Percentiles rank a stretch among this genome's conserved stretches.
Conservation (phyloP, 2,329 filamentous ascomycete genomes). For the Botryotinia globosa region DNA sequence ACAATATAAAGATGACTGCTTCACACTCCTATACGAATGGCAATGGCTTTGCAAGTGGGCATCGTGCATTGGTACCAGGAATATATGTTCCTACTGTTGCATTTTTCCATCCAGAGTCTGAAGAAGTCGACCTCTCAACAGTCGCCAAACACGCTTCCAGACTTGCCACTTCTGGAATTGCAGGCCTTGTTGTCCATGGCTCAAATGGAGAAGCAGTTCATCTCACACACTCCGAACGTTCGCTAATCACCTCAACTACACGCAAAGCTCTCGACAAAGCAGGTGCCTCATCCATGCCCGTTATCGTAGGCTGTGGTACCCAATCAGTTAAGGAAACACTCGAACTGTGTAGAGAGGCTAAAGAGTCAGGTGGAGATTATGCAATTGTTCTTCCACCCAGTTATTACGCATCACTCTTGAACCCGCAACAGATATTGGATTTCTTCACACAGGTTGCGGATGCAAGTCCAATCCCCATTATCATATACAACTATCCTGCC, state of each 20-base stretch:
- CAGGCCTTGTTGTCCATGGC: constrained; percentile 42
- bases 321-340: constrained; percentile 44
- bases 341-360: constrained; percentile 40
- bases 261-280: constrained; percentile 39
- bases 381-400: constrained; percentile 42
- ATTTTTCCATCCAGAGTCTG: constrained; percentile 38
- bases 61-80: constrained; percentile 36
- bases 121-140: constrained; percentile 22
- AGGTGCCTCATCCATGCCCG: constrained; percentile 37
- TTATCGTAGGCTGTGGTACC: constrained; percentile 44
- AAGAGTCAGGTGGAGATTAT: constrained; percentile 41
- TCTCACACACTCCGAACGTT: constrained; percentile 42
- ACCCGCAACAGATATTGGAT: constrained; percentile 48
- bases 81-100: constrained; percentile 52
- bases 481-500: constrained; percentile 49
- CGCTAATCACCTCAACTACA: constrained; percentile 41
- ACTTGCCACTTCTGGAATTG: constrained; percentile 45
- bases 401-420: constrained; percentile 44
- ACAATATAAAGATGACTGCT: neutral
- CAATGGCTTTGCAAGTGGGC: neutral
- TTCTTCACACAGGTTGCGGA: constrained; percentile 51
- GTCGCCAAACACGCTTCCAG: constrained; percentile 44
- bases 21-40: constrained; percentile 1
- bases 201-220: constrained; percentile 47
- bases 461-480: constrained; percentile 42